Percentiles rank a stretch among this genome's conserved stretches.
These are phyloP conservation scores for Hypoxylon rubiginosum DNA, from an alignment of 2,329 filamentous ascomycete genomes.

Conservation along the genomic window DNA sequence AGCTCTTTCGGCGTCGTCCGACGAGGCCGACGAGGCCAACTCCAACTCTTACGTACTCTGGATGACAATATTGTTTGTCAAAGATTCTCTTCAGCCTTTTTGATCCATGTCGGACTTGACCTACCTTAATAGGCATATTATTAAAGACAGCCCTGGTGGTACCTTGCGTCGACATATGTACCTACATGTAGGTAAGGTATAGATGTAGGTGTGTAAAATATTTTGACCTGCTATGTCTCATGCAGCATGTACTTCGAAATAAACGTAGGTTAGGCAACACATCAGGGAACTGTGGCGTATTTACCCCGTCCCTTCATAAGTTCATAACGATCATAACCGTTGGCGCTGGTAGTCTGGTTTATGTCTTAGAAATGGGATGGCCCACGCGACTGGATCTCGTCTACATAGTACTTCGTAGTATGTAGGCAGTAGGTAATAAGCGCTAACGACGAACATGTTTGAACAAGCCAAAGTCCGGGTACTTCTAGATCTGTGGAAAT, in stretches of 20 bases:
- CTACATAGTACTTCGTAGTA: no score
- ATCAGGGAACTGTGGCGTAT: conserved; percentile 37
- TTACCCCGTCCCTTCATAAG: conserved; percentile 32
- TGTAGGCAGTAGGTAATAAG: conserved; percentile 1
- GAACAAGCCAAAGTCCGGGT: not conserved
- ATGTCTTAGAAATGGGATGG: conserved; percentile 31
- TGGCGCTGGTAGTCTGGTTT: conserved; percentile 28
- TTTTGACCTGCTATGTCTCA: not conserved
- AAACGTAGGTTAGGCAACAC: conserved; percentile 6
- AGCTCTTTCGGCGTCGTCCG: conserved; percentile 27
- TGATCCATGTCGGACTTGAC: conserved; percentile 1
- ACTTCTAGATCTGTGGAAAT: conserved; percentile 8
- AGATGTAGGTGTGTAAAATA: not conserved
- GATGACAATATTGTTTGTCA: conserved; percentile 29
- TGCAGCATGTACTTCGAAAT: conserved; percentile 13
- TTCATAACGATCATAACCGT: conserved; percentile 29
- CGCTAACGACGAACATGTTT: conserved; percentile 8
- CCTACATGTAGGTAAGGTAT: no score
- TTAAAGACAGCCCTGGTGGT: not conserved
- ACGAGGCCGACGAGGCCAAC: conserved; percentile 16
- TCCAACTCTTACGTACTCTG: conserved; percentile 29
- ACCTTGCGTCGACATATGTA: conserved; percentile 19
- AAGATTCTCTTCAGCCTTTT: conserved; percentile 3
- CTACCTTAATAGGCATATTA: conserved; percentile 4
- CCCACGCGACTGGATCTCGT: conserved; percentile 38